Conservation (phyloP, 768 basidiomycete genomes). For the Tylopilus intermedius region DNA sequence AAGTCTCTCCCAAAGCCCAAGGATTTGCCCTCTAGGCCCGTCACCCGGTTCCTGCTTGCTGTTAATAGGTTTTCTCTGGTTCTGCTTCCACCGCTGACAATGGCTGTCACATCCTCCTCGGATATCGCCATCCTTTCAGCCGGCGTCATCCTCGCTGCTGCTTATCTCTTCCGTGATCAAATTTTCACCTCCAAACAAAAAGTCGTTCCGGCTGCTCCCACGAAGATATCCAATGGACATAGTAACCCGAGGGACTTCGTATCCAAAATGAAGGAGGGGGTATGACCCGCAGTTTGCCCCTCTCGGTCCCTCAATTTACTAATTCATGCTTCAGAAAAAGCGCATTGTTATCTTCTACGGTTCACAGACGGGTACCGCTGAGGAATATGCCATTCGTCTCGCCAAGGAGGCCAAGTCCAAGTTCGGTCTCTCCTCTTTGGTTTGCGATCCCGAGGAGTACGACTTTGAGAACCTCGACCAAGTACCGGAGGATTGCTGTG, state of each 20-base stretch:
- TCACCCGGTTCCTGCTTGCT: not conserved
- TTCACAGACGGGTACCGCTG: conserved; percentile 97
- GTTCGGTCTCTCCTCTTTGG: conserved; percentile 91
- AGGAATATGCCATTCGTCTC: conserved; percentile 95
- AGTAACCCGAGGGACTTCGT: conserved; percentile 94
- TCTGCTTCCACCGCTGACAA: conserved; percentile 26
- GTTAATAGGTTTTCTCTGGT: not conserved
- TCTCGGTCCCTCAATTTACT: conserved; percentile 5
- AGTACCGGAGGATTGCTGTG: conserved; percentile 80
- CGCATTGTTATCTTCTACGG: conserved; percentile 96
- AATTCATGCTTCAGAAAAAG: conserved; percentile 65
- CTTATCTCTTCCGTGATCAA: conserved; percentile 82
- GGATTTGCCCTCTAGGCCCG: not conserved
- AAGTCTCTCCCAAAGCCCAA: not conserved
- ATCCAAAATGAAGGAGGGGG: conserved; percentile 88
- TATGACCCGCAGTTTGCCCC: conserved; percentile 37
- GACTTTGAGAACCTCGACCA: conserved; percentile 96
- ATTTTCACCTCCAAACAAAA: conserved; percentile 68
- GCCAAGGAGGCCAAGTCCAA: conserved; percentile 98
- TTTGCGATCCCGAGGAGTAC: conserved; percentile 98
- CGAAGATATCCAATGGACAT: conserved; percentile 52
- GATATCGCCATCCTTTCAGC: conserved; percentile 70
- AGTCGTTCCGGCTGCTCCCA: conserved; percentile 41
- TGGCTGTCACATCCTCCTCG: conserved; percentile 62
- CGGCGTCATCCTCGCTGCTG: conserved; percentile 69